phyloP scores from a whole-genome alignment of 2,329 filamentous ascomycete genomes.

The Teratosphaeriaceae sp. region DNA sequence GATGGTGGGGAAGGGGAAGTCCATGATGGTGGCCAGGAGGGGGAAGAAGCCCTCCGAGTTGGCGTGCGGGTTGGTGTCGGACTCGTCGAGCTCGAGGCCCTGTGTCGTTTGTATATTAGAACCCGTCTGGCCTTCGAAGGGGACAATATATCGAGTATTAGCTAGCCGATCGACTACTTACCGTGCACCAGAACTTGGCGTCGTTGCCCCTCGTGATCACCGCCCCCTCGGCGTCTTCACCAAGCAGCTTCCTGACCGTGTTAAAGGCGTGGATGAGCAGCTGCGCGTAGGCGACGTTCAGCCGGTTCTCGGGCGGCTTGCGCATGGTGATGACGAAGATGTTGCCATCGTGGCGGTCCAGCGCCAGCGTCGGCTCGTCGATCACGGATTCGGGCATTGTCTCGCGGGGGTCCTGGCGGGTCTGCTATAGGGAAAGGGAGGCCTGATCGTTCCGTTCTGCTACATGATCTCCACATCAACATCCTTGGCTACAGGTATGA shows the following conservation, averaged over 20 bases:
- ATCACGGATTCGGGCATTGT: slow-evolving; percentile 24
- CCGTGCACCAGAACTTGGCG: slow-evolving; percentile 46
- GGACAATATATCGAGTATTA: too few species aligned
- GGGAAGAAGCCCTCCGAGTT: slow-evolving; percentile 32
- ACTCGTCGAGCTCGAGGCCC: slow-evolving; percentile 31
- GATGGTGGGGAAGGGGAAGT: slow-evolving; percentile 39
- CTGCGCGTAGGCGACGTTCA: slow-evolving; percentile 45
- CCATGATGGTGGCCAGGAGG: slow-evolving; percentile 29
- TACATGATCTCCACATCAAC: too few species aligned
- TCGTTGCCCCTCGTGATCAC: slow-evolving; percentile 48
- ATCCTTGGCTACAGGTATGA: too few species aligned
- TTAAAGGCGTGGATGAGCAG: slow-evolving; percentile 47
- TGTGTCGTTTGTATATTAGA: too few species aligned
- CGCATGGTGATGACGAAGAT: slow-evolving; percentile 50
- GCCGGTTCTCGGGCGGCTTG: slow-evolving; percentile 48
- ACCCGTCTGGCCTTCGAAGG: background rate
- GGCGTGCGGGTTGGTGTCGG: slow-evolving; percentile 28
- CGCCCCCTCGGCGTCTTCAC: slow-evolving; percentile 43
- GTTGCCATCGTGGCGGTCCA: slow-evolving; percentile 39
- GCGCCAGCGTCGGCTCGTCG: slow-evolving; percentile 36
- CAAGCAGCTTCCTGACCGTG: slow-evolving; percentile 41
- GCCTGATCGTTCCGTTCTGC: too few species aligned
- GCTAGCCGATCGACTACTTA: too few species aligned
- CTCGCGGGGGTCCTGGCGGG: too few species aligned
- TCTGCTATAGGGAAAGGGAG: background rate